A percentile compares a stretch with the other conserved stretches of the same genome.
Evolutionary conservation across 108 stramenopile genomes (phyloP).

Genomic region (Bacterosira constricta): DNA sequence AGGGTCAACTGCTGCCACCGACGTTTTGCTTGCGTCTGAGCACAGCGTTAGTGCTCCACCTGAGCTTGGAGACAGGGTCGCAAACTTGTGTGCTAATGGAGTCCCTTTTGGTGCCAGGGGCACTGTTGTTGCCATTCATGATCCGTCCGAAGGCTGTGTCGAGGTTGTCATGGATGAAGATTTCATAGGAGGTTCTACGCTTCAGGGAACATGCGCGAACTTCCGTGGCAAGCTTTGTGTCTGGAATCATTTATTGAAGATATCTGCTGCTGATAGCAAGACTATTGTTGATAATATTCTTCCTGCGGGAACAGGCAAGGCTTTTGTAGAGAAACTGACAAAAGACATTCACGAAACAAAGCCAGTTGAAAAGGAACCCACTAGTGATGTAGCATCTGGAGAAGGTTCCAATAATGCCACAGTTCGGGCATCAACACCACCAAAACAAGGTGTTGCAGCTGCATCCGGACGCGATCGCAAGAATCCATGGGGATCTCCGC

Average conservation of each 20-base stretch:
- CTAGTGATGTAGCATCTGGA: neutral
- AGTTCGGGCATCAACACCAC: neutral
- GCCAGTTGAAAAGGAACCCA: conserved; percentile 3
- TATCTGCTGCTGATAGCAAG: conserved; percentile 69
- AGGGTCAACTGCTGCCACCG: conserved; percentile 74
- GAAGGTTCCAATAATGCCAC: neutral
- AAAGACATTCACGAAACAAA: conserved; percentile 50
- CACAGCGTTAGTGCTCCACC: conserved; percentile 79
- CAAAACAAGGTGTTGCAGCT: conserved; percentile 6
- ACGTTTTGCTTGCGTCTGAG: conserved; percentile 76
- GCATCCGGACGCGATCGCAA: conserved; percentile 16
- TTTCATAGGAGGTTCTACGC: conserved; percentile 92
- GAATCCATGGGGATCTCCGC: conserved; percentile 25
- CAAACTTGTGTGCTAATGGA: conserved; percentile 88
- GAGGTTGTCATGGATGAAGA: conserved; percentile 99
- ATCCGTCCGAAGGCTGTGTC: conserved; percentile 87
- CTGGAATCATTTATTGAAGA: conserved; percentile 88
- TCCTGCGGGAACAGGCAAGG: conserved; percentile 70
- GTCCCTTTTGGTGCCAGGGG: conserved; percentile 97
- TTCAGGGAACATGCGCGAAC: conserved; percentile 94
- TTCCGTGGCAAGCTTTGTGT: conserved; percentile 94
- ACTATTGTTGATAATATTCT: conserved; percentile 75
- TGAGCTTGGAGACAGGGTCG: conserved; percentile 91
- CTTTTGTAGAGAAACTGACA: conserved; percentile 62
- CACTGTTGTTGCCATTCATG: conserved; percentile 95